phyloP scores from a whole-genome alignment of 2,329 filamentous ascomycete genomes.

The Monilinia vaccinii-corymbosi region DNA sequence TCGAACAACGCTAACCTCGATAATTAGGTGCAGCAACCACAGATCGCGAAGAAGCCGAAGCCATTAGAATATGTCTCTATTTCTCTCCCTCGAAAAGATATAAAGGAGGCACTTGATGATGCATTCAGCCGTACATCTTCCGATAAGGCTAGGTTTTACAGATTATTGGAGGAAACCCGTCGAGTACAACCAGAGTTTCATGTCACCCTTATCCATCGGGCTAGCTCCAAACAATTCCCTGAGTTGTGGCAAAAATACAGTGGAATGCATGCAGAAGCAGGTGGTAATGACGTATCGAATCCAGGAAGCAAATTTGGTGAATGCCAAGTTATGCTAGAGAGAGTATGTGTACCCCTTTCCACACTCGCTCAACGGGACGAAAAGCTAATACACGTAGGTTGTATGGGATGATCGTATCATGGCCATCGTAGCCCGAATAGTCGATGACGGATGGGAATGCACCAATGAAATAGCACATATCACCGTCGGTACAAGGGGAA shows the following conservation, averaged over 20 bases:
- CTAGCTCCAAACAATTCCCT: conserved; percentile 48
- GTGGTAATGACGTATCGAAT: background rate
- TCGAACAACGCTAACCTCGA: background rate
- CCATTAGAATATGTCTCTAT: conserved; percentile 58
- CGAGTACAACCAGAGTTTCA: conserved; percentile 84
- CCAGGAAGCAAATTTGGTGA: conserved; percentile 46
- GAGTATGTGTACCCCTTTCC: conserved; percentile 32
- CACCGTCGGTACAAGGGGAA: conserved; percentile 73
- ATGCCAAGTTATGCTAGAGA: conserved; percentile 55
- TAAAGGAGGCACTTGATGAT: conserved; percentile 54
- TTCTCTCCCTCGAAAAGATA: conserved; percentile 40
- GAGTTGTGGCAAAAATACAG: conserved; percentile 69
- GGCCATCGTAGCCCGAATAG: conserved; percentile 76
- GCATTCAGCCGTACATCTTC: conserved; percentile 51
- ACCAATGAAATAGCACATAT: conserved; percentile 77
- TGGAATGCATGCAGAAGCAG: conserved; percentile 42
- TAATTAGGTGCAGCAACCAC: conserved; percentile 15
- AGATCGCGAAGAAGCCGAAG: conserved; percentile 38
- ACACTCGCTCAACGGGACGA: background rate
- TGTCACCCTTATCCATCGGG: conserved; percentile 84
- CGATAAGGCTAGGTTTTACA: conserved; percentile 58
- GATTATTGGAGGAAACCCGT: conserved; percentile 59
- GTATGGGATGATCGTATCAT: conserved; percentile 84
- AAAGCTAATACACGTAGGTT: conserved; percentile 36
- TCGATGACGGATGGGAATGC: conserved; percentile 56